A percentile compares a stretch with the other conserved stretches of the same genome.
These are phyloP conservation scores for Styphnolobium japonicum DNA, from an alignment of 306 rosid genomes.

Conservation along the genomic window DNA sequence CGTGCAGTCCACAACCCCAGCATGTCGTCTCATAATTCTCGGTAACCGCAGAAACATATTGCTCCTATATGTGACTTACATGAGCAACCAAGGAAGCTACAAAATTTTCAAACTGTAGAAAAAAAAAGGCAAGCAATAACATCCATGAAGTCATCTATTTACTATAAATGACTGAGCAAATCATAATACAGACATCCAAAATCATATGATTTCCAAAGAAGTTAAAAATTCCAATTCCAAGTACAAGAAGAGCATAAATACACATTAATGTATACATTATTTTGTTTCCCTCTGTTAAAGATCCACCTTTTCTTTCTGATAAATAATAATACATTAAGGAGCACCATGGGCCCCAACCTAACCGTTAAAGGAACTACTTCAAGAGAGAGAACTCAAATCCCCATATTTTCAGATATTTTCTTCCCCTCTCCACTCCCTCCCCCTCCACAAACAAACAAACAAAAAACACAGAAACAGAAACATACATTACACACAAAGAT, in stretches of 20 bases:
- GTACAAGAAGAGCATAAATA: neutral
- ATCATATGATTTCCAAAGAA: neutral
- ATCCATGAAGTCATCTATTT: conserved; percentile 30
- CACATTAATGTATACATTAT: neutral
- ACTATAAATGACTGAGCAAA: conserved; percentile 28
- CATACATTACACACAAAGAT: too few relatives aligned
- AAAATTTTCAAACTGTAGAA: conserved; percentile 43
- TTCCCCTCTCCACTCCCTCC: too few relatives aligned
- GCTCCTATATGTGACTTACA: conserved; percentile 71
- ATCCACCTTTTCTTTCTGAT: neutral
- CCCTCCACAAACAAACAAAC: too few relatives aligned
- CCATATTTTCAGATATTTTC: neutral
- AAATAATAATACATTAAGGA: neutral
- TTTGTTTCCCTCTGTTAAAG: neutral
- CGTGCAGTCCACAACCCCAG: conserved; percentile 95
- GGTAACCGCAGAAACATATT: conserved; percentile 38
- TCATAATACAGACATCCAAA: conserved; percentile 16
- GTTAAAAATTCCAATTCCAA: neutral
- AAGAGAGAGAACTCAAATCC: conserved; percentile 1
- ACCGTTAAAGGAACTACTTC: neutral
- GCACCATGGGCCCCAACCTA: neutral
- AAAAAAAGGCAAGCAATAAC: conserved; percentile 35
- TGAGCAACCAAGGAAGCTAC: conserved; percentile 55
- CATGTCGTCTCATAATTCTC: conserved; percentile 69
- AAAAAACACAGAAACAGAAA: too few relatives aligned